Conservation (phyloP, 2,329 filamentous ascomycete genomes). For the Colletotrichum tamarilloi region DNA sequence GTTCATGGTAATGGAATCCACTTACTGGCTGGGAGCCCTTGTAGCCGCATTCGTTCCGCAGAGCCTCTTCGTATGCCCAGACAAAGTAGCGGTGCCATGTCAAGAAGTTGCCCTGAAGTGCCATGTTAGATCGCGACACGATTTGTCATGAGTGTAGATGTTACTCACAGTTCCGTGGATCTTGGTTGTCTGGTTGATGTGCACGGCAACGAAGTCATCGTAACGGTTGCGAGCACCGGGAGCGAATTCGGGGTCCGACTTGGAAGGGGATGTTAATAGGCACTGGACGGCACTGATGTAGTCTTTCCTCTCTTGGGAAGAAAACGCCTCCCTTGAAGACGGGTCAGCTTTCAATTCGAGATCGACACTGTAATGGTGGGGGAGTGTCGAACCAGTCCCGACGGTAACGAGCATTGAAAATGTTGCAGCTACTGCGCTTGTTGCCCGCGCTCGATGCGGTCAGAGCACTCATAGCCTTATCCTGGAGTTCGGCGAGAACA, state of each 20-base stretch:
- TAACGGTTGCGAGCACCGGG: slow-evolving; percentile 32
- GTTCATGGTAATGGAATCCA: background rate
- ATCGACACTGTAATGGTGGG: background rate
- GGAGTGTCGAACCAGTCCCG: slow-evolving; percentile 26
- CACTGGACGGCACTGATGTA: slow-evolving; percentile 37
- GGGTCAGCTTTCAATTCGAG: background rate
- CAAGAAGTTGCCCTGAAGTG: slow-evolving; percentile 25
- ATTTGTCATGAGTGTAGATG: accelerated
- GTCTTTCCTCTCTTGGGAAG: slow-evolving; percentile 36
- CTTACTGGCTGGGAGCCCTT: slow-evolving; percentile 34
- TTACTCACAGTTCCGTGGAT: slow-evolving; percentile 31
- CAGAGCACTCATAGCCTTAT: slow-evolving; percentile 10
- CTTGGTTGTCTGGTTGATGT: slow-evolving; percentile 28
- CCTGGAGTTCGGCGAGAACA: slow-evolving; percentile 16
- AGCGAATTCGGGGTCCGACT: slow-evolving; percentile 8
- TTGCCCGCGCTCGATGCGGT: background rate
- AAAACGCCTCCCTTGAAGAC: slow-evolving; percentile 37
- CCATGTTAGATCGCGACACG: background rate
- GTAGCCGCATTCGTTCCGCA: slow-evolving; percentile 36
- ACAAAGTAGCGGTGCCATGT: slow-evolving; percentile 36
- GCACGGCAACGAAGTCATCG: slow-evolving; percentile 38
- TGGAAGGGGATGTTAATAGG: slow-evolving; percentile 24
- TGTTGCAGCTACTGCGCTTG: slow-evolving; percentile 26
- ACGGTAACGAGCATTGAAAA: slow-evolving; percentile 31
- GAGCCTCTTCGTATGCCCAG: slow-evolving; percentile 30